Conservation (phyloP, 78 protist species). For the Dictyostelium intermedium region DNA sequence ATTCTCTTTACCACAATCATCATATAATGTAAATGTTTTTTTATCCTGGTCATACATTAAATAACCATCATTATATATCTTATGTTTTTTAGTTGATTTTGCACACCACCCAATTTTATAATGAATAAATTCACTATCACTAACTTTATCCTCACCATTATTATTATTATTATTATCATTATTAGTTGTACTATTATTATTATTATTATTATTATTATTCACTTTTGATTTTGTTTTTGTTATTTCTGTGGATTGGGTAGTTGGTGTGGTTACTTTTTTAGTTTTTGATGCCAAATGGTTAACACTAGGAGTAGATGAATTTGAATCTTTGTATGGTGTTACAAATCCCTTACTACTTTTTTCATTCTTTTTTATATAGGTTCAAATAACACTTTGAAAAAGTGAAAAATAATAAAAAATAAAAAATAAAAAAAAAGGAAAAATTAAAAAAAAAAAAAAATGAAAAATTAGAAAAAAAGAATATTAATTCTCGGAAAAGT, state of each 20-base stretch:
- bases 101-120: constrained; percentile 49
- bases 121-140: not conserved
- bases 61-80: constrained; percentile 66
- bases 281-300: not conserved
- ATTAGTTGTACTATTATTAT: not conserved
- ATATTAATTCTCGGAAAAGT: too few species aligned
- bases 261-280: not conserved
- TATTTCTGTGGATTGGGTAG: not conserved
- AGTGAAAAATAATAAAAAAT: not conserved
- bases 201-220: not conserved
- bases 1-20: constrained; percentile 46
- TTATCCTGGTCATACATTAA: not conserved
- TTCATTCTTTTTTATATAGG: not conserved
- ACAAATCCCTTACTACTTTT: constrained; percentile 19
- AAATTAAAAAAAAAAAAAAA: not conserved
- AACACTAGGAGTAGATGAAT: not conserved
- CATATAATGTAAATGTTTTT: not conserved
- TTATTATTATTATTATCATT: not conserved
- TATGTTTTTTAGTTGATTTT: constrained; percentile 75
- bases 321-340: constrained; percentile 24
- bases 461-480: not conserved
- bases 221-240: not conserved
- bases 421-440: not conserved
- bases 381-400: not conserved
- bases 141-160: not conserved